Evolutionary conservation across 306 rosid genomes (phyloP).

Genomic region (Gastrolobium bilobum): DNA sequence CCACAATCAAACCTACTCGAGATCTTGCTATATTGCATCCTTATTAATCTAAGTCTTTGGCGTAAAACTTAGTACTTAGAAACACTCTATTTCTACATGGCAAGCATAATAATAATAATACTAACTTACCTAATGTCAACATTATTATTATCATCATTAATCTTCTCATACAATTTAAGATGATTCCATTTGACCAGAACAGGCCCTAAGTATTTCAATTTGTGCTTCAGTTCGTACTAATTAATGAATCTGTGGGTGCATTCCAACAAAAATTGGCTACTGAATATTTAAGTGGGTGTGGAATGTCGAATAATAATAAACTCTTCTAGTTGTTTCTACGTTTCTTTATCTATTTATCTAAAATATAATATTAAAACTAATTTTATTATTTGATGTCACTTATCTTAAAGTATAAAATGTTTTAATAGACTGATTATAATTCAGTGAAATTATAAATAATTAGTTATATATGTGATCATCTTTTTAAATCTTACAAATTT

Average conservation of each 20-base stretch:
- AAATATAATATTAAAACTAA: background rate
- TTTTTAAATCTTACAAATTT: too few relatives aligned
- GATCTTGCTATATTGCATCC: too few relatives aligned
- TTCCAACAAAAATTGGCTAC: conserved; percentile 52
- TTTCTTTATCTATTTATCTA: background rate
- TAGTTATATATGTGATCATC: too few relatives aligned
- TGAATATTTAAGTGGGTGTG: conserved; percentile 41
- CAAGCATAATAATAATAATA: too few relatives aligned
- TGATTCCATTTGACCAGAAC: background rate
- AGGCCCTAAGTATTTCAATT: background rate
- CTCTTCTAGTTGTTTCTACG: conserved; percentile 17
- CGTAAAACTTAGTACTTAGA: too few relatives aligned
- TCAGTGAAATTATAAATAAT: background rate
- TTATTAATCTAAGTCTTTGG: too few relatives aligned
- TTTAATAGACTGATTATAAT: background rate
- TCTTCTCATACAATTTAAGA: background rate
- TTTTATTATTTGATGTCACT: background rate
- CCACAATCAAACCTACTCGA: too few relatives aligned
- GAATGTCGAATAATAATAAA: background rate
- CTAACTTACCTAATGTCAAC: too few relatives aligned
- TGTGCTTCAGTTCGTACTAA: background rate
- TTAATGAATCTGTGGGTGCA: conserved; percentile 45
- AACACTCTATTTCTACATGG: too few relatives aligned
- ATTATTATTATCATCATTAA: background rate
- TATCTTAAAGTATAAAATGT: background rate